Evolutionary conservation across 75 land plant species (phyloP).

Genomic region (Cryptomeria japonica): DNA sequence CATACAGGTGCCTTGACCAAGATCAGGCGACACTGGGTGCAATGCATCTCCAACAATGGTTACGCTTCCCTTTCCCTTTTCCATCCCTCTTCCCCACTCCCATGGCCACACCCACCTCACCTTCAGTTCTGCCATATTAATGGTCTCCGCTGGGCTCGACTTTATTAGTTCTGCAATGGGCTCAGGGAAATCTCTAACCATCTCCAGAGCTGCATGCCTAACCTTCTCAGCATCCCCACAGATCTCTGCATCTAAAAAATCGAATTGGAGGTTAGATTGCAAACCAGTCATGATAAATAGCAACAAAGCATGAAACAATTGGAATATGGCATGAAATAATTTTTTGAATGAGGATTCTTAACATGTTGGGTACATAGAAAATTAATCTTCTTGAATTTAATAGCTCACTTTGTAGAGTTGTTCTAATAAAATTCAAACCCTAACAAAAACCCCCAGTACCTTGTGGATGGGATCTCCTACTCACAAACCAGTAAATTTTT

Average conservation of each 20-base stretch:
- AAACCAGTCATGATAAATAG: neutral
- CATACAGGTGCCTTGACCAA: conserved; percentile 61
- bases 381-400: too few relatives aligned
- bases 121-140: conserved; percentile 25
- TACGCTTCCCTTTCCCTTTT: conserved; percentile 17
- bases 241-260: neutral
- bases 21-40: conserved; percentile 72
- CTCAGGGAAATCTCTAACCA: conserved; percentile 13
- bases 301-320: too few relatives aligned
- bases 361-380: too few relatives aligned
- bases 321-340: too few relatives aligned
- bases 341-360: too few relatives aligned
- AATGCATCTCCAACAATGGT: conserved; percentile 69
- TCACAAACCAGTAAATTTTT: conserved; percentile 47
- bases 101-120: conserved; percentile 32
- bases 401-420: too few relatives aligned
- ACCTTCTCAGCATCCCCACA: neutral
- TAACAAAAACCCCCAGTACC: too few relatives aligned
- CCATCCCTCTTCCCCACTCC: conserved; percentile 26
- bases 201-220: neutral
- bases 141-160: conserved; percentile 16
- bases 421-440: too few relatives aligned
- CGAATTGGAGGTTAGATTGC: neutral
- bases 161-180: conserved; percentile 7
- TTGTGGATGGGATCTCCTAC: conserved; percentile 17